Base-by-base conservation (phyloP, 116 monocot species). In the Phalaenopsis hybrid region DNA sequence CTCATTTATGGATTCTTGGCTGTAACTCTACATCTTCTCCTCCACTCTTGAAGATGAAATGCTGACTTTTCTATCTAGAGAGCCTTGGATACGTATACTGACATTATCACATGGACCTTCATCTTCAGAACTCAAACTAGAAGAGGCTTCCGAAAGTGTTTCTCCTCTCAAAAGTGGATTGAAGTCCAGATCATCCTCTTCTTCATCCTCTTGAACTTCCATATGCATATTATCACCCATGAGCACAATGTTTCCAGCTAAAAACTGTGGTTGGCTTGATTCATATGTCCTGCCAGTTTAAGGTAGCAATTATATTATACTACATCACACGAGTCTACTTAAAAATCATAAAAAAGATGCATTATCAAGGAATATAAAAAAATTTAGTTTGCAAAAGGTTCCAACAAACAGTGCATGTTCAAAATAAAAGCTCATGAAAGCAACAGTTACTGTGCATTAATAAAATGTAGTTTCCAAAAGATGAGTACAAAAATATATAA, bases 141-240 rank as follows among this genome's bases (percentile, higher is more conserved):
- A 96, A 49, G 92, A 96, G 45, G 89, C 92, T 68, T 92, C 96
- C 4, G 92, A 91, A 63, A 85, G 87, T 21, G 82, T 79, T 74
- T 92, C 92, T 45, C 86, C 96, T 69, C 89, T 82, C 41, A 92
- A 78, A 81, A 89, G 88, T 11, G 96, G 94, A 81, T 91, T 89
- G 78, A 96, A 94, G 78, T 96, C 96, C 31, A 92, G 33, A 74
- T 94, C 96, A 72, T 93, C 91, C 20, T 95, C 95, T 81, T 96
- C 96, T 50, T 91, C 93, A 11, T 93, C 93, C 63, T 93, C 91
- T 73, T 89, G 86, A 21, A 80, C 78, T 82, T 89, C 89, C 83
- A 87, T 85, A 57, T 79, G 79, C 74, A 82, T 57, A 74, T 79
- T 57, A 79, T 48, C 73, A 25, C 44, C 44, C 77, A 77, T 77